Percentiles rank a stretch among this genome's conserved stretches.
These are phyloP conservation scores for Crithidia expoeki DNA, from an alignment of 208 protist genomes.

Conservation along the genomic window DNA sequence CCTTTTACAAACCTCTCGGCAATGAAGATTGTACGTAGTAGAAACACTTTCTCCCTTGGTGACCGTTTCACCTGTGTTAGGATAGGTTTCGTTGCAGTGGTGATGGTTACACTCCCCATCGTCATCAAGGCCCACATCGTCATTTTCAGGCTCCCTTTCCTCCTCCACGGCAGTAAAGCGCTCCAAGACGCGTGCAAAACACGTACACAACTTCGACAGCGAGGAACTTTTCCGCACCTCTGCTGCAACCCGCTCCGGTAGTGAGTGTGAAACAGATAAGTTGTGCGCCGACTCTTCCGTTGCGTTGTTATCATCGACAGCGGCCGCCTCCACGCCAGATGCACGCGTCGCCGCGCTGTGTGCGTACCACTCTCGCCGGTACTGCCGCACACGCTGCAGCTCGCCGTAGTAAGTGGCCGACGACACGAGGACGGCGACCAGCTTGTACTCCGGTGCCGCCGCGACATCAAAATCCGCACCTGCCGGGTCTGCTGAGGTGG, in stretches of 20 bases:
- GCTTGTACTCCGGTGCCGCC: constrained; percentile 65
- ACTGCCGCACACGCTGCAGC: constrained; percentile 31
- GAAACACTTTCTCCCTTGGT: not conserved
- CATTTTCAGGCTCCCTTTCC: not conserved
- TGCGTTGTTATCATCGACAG: not conserved
- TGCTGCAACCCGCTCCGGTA: constrained; percentile 27
- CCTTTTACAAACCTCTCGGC: not conserved
- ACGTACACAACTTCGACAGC: constrained; percentile 29
- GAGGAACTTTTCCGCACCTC: constrained; percentile 24
- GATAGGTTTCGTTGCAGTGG: not conserved
- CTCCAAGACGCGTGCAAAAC: constrained; percentile 27
- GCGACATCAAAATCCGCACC: not conserved
- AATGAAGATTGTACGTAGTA: not conserved
- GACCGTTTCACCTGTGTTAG: not conserved
- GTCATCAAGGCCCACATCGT: not conserved
- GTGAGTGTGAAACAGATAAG: not conserved
- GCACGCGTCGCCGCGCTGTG: constrained; percentile 11
- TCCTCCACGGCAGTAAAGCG: constrained; percentile 24
- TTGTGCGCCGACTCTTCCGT: not conserved
- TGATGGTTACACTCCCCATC: not conserved
- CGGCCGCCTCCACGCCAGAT: not conserved
- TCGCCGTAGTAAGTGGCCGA: constrained; percentile 37
- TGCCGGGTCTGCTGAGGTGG: constrained; percentile 5
- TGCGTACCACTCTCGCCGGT: constrained; percentile 27
- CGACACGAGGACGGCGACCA: constrained; percentile 82